Evolutionary conservation across 2,329 filamentous ascomycete genomes (phyloP), one percentile per base, ranked within the genome.

Genomic region (Aureobasidium uvarum): DNA sequence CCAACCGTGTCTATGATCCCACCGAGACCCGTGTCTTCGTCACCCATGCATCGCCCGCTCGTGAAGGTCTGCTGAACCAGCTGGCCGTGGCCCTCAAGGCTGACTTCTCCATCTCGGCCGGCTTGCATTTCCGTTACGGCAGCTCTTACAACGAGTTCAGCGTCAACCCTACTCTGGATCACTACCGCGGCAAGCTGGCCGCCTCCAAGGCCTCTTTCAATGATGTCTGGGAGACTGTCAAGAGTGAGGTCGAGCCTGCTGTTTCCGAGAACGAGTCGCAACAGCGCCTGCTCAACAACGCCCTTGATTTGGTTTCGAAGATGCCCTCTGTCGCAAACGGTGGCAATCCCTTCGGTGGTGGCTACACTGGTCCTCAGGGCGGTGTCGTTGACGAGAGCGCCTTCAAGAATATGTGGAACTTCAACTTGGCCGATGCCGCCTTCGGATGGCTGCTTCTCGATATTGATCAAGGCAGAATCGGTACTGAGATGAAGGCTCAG

Each of bases 361-460:
- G 91, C 36, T 86, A 88, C 62, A 86, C 87, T 58, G 90, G 89
- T 45, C 87, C 83, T 62, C 85, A 86, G 66, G 88, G 91, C 59
- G 95, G 95, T 38, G 91, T 96, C 74, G 92, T 99, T 20, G 95
- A 99, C 69, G 95, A 99, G 81, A 97, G 93, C 73, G 95, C 95
- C 1, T 99, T 99, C 85, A 99, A 99, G 83, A 99, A 99, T 77
- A 98, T 98, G 95, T 99, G 95, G 95, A 99, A 99, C 79, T 99
- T 99, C 81, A 98, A 98, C 77, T 80, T 99, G 70, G 95, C 95
- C 36, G 95, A 99, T 81, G 95, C 95, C 64, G 94, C 95, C 23
- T 99, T 98, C 76, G 95, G 95, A 67, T 99, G 92, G 83, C 83
- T 99, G 60, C 92, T 98, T 18, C 80, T 99, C 66, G 95, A 99